Percentiles rank a stretch among this genome's conserved stretches.
phyloP scores from a whole-genome alignment of 352 stramenopile species.

The Blastocystis sp. region DNA sequence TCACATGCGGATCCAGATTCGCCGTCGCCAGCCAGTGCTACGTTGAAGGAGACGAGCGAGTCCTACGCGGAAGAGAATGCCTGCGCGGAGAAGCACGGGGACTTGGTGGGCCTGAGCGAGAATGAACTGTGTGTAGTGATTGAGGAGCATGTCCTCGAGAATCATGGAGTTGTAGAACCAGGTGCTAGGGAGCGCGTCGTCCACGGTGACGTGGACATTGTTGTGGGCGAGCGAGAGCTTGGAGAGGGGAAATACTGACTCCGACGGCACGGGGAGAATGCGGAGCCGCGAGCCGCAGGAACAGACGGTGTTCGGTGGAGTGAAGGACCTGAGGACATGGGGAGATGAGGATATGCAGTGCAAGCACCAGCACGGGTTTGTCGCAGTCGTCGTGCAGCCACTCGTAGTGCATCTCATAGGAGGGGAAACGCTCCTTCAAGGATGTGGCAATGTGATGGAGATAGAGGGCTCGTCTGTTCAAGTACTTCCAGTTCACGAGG shows the following conservation, averaged over 20 bases:
- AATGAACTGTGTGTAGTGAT: constrained; percentile 10
- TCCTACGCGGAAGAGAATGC: neutral
- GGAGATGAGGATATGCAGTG: no score
- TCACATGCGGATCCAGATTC: constrained; percentile 1
- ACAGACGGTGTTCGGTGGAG: neutral
- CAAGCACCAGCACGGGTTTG: neutral
- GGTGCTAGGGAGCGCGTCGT: neutral
- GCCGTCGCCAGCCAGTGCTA: constrained; percentile 21
- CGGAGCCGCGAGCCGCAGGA: neutral
- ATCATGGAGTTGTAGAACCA: constrained; percentile 42
- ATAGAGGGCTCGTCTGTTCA: constrained; percentile 13
- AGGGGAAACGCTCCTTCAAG: neutral
- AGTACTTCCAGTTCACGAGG: constrained; percentile 15
- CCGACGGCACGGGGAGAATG: neutral
- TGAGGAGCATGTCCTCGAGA: constrained; percentile 5
- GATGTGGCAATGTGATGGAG: neutral
- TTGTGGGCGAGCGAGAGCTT: neutral
- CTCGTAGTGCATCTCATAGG: neutral
- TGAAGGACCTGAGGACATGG: no score
- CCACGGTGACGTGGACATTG: neutral
- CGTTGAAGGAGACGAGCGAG: neutral
- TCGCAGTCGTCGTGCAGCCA: constrained; percentile 38
- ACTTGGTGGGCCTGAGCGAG: neutral
- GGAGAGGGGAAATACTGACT: neutral
- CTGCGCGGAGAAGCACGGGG: neutral